Conservation (phyloP, 495 filamentous ascomycete genomes). For the Tetracladium setigerum region DNA sequence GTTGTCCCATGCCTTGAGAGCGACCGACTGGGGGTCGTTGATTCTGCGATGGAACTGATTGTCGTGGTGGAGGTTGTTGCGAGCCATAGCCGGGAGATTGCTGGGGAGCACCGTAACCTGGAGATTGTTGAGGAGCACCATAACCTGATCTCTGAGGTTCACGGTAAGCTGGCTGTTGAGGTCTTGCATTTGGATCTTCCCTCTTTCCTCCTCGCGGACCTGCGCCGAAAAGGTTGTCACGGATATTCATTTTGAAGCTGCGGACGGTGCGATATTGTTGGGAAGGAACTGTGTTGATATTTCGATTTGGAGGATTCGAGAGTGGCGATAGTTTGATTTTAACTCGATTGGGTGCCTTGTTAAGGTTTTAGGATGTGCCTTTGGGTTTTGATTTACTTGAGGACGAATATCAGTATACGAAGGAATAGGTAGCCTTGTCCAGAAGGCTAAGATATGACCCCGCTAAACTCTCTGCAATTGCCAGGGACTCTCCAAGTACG, state of each 20-base stretch:
- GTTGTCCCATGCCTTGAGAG: background rate
- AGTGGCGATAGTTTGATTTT: no score
- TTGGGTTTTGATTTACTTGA: no score
- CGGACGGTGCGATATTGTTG: background rate
- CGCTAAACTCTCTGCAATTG: no score
- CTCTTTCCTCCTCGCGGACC: constrained; percentile 15
- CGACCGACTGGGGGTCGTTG: constrained; percentile 12
- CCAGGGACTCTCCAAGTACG: no score
- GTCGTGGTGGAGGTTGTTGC: constrained; percentile 3
- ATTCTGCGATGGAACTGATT: constrained; percentile 9
- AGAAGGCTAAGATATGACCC: no score
- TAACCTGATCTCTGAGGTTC: constrained; percentile 17
- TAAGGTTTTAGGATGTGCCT: no score
- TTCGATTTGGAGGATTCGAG: no score
- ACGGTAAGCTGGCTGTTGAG: constrained; percentile 13
- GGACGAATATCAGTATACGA: no score
- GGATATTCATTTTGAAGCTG: constrained; percentile 15
- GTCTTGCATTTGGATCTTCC: constrained; percentile 7
- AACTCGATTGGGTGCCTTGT: no score
- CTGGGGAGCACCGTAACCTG: constrained; percentile 5
- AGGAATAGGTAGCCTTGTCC: no score
- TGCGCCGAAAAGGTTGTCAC: constrained; percentile 22
- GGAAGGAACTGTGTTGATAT: no score
- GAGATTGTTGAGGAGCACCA: constrained; percentile 6
- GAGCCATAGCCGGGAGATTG: constrained; percentile 11